Conservation (phyloP, 208 protist species). For the Acanthamoeba lenticulata region DNA sequence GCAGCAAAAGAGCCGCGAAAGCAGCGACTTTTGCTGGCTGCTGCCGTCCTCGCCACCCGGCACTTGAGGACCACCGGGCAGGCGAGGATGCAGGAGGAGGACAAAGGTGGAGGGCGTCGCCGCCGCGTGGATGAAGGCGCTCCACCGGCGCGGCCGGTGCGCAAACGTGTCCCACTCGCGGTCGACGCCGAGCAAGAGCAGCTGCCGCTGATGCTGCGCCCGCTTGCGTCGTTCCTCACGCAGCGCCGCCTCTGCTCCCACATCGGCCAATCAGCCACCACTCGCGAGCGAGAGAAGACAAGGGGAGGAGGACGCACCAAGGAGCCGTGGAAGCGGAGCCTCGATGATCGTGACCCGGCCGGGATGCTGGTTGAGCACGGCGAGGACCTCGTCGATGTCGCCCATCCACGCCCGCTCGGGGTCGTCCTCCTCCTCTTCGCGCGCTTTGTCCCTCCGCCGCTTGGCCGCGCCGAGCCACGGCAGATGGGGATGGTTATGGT, state of each 20-base stretch:
- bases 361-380: neutral
- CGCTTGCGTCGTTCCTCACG: neutral
- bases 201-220: neutral
- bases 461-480: neutral
- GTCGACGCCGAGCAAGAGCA: neutral
- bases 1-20: neutral
- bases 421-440: neutral
- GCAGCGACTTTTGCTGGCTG: neutral
- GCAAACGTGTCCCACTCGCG: neutral
- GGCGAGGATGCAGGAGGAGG: neutral
- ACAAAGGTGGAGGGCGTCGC: neutral
- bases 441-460: neutral
- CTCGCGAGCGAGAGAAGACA: neutral
- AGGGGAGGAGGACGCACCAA: neutral
- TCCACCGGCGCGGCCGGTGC: neutral
- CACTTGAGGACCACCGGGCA: neutral
- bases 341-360: slow-evolving; percentile 3
- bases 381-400: slow-evolving; percentile 4
- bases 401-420: slow-evolving; percentile 15
- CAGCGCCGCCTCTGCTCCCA: neutral
- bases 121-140: neutral
- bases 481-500: neutral
- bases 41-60: neutral
- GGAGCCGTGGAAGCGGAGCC: neutral
- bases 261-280: neutral